phyloP scores from a whole-genome alignment of 768 basidiomycete species.

The Macrolepiota albuminosa region DNA sequence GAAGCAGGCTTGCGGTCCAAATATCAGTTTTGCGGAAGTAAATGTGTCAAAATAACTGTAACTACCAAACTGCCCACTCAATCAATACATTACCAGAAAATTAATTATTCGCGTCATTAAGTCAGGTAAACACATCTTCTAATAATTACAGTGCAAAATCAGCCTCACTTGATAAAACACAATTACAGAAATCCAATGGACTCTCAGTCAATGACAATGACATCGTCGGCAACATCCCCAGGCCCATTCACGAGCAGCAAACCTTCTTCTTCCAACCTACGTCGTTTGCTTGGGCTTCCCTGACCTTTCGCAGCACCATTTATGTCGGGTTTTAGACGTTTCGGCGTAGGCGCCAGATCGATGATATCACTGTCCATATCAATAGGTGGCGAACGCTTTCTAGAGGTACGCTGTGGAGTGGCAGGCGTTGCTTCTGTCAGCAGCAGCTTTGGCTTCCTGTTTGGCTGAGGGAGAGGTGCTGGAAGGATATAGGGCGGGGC shows the following conservation, averaged over 20 bases:
- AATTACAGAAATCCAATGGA: neutral
- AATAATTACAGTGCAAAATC: neutral
- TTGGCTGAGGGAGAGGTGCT: conserved; percentile 54
- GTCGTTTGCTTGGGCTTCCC: conserved; percentile 58
- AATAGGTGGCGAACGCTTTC: conserved; percentile 53
- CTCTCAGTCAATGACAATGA: conserved; percentile 45
- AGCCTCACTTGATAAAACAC: neutral
- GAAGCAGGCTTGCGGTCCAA: too few species aligned
- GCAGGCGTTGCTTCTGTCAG: conserved; percentile 34
- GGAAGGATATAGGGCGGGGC: conserved; percentile 60
- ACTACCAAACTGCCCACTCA: neutral
- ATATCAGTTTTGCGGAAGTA: too few species aligned
- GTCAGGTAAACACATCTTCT: neutral
- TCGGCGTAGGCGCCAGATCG: conserved; percentile 53
- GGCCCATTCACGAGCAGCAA: conserved; percentile 59
- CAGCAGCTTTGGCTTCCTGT: conserved; percentile 34
- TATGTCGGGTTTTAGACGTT: conserved; percentile 35
- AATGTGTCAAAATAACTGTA: too few species aligned
- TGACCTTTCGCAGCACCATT: conserved; percentile 18
- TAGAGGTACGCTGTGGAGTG: conserved; percentile 35
- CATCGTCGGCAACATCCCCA: conserved; percentile 53
- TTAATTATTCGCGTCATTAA: neutral
- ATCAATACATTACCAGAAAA: neutral
- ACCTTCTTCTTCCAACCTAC: conserved; percentile 70
- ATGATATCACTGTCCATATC: conserved; percentile 52